A percentile compares a stretch with the other conserved stretches of the same genome.
These are phyloP conservation scores for Cryptosporidium sp. DNA, from an alignment of 169 alveolate genomes.

Conservation along the genomic window DNA sequence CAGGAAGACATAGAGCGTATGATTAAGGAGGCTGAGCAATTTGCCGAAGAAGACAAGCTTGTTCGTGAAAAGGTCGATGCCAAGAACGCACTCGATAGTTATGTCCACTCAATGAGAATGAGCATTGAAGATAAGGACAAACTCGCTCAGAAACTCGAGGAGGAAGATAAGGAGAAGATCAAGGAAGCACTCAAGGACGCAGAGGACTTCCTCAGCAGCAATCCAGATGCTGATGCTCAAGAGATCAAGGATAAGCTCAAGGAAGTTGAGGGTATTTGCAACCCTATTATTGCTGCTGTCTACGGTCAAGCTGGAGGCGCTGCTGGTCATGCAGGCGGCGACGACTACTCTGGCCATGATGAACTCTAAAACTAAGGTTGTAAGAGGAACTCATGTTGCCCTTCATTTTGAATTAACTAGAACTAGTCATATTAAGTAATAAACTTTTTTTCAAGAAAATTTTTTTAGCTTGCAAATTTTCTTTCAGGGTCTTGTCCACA, in stretches of 20 bases:
- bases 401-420: not conserved
- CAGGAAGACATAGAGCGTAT: slow-evolving; percentile 94
- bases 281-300: slow-evolving; percentile 94
- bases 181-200: slow-evolving; percentile 92
- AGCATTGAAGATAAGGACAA: slow-evolving; percentile 93
- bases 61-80: slow-evolving; percentile 93
- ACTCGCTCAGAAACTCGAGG: slow-evolving; percentile 90
- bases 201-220: slow-evolving; percentile 91
- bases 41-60: slow-evolving; percentile 93
- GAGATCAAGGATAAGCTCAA: slow-evolving; percentile 92
- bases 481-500: not conserved
- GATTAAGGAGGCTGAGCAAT: slow-evolving; percentile 96
- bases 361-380: slow-evolving; percentile 78
- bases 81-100: slow-evolving; percentile 92
- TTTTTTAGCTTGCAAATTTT: not conserved
- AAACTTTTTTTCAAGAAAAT: not conserved
- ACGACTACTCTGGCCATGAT: slow-evolving; percentile 85
- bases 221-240: slow-evolving; percentile 93
- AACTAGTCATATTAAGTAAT: slow-evolving; percentile 3
- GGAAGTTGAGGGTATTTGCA: slow-evolving; percentile 92
- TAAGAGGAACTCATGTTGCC: not conserved
- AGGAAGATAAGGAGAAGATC: slow-evolving; percentile 91
- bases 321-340: slow-evolving; percentile 85
- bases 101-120: slow-evolving; percentile 91
- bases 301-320: slow-evolving; percentile 92